Evolutionary conservation across 192 early-diverging fungal genomes (phyloP), one percentile per base, ranked within the genome.

Genomic region (Podila epigama): DNA sequence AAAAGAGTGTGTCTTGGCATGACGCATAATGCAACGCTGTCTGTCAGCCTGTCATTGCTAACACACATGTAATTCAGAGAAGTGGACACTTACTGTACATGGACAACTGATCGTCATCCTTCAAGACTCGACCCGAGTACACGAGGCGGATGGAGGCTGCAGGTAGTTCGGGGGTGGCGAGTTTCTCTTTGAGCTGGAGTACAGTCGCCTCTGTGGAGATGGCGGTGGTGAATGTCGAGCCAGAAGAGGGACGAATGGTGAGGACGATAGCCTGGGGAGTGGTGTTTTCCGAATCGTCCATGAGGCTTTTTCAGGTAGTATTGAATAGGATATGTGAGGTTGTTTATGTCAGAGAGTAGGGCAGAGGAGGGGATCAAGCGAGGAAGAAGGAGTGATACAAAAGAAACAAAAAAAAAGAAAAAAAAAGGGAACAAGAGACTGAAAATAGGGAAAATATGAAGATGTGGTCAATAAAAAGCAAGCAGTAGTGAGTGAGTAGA

Each of bases 51-150:
- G 5, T 57, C 55, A 18, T 36, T 12, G 13, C 16, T 27, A 37
- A 61, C 18, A 5, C 28, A 16, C 34, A 20, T 54, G 36, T 56
- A 12, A 28, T n/a, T 25, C 13, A 33, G 33, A 20, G 28, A 32
- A 50, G 35, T 4, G 15, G 20, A 25, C 16, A 70, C 83, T 79
- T 79, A 88, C 87, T 94, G 81, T 95, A 96, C 0, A 69, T 39
- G 10, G 75, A 56, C 54, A 96, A 80, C 28, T 63, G 85, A 16
- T 97, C 95, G 15, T 88, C 91, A 82, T 99, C 94, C 83, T 99
- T 99, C 36, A 99, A 82, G 55, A 99, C 93, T 39, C 90, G 82
- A 20, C 97, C 97, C 4, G 95, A 89, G 82, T 91, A 98, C 54
- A 99, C 97, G 20, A 99, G 87, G 18, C 96, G 85, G 82, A 95